Conservation (phyloP, 306 rosid genomes). For the Chamaecrista fasciculata region DNA sequence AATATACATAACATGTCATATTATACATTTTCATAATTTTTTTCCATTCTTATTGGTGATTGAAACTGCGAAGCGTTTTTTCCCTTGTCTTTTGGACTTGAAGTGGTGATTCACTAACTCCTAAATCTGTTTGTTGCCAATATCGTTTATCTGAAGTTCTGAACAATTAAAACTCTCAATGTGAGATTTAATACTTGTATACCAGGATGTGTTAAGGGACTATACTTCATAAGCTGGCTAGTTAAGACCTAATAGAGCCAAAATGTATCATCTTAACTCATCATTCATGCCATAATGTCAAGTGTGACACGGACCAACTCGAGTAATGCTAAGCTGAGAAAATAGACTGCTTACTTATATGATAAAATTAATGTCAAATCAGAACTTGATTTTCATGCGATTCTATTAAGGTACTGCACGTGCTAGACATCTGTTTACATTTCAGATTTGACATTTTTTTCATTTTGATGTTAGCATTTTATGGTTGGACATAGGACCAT, state of each 20-base stretch:
- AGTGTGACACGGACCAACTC: neutral
- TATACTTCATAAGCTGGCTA: neutral
- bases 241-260: too few species aligned
- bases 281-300: too few species aligned
- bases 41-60: neutral
- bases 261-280: too few species aligned
- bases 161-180: neutral
- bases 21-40: too few species aligned
- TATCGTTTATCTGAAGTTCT: too few species aligned
- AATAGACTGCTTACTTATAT: neutral
- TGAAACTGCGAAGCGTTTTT: neutral
- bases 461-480: constrained; percentile 30
- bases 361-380: neutral
- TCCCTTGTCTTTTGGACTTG: neutral
- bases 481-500: constrained; percentile 52
- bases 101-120: neutral
- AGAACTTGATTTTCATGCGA: constrained; percentile 36
- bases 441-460: constrained; percentile 19
- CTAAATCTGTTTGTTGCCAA: neutral
- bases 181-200: neutral
- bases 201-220: neutral
- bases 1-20: too few species aligned
- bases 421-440: neutral
- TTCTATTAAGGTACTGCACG: constrained; percentile 30
- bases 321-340: neutral